phyloP scores from a whole-genome alignment of 345 rosid species.

The Crucihimalaya himalaica region DNA sequence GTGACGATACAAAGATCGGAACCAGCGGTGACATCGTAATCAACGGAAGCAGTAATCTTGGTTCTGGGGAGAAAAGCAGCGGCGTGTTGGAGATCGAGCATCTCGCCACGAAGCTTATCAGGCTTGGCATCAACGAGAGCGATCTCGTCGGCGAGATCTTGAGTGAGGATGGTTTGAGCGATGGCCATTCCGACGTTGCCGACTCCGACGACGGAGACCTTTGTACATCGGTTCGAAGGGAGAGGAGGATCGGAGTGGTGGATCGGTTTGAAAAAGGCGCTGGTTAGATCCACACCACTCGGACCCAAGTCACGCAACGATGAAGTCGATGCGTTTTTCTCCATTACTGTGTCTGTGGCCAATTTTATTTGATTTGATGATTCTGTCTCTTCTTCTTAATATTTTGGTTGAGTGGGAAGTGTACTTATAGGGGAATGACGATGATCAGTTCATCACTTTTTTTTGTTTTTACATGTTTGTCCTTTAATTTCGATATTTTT shows the following conservation, averaged over 20 bases:
- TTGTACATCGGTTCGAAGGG: constrained; percentile 59
- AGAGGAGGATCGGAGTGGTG: constrained; percentile 53
- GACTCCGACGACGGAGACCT: constrained; percentile 78
- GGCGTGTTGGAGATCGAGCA: constrained; percentile 99
- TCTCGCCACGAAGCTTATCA: constrained; percentile 84
- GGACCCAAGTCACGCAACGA: constrained; percentile 54
- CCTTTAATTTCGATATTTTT: neutral
- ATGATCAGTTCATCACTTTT: neutral
- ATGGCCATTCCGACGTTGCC: constrained; percentile 99
- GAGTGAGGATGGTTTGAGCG: constrained; percentile 94
- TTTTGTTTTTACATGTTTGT: neutral
- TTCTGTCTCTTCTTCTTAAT: neutral
- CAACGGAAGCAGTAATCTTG: constrained; percentile 69
- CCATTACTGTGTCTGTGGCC: constrained; percentile 52
- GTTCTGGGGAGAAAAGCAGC: constrained; percentile 97
- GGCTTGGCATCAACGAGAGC: constrained; percentile 71
- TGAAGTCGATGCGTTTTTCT: constrained; percentile 54
- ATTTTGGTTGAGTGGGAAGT: neutral
- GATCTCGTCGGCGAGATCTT: constrained; percentile 70
- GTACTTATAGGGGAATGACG: neutral
- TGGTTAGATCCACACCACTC: constrained; percentile 60
- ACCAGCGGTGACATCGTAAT: constrained; percentile 63
- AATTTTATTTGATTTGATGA: neutral
- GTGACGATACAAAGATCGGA: constrained; percentile 92
- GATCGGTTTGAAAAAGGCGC: constrained; percentile 74